phyloP scores from a whole-genome alignment of 2,329 filamentous ascomycete species.

The Ploettnerulaceae sp. region DNA sequence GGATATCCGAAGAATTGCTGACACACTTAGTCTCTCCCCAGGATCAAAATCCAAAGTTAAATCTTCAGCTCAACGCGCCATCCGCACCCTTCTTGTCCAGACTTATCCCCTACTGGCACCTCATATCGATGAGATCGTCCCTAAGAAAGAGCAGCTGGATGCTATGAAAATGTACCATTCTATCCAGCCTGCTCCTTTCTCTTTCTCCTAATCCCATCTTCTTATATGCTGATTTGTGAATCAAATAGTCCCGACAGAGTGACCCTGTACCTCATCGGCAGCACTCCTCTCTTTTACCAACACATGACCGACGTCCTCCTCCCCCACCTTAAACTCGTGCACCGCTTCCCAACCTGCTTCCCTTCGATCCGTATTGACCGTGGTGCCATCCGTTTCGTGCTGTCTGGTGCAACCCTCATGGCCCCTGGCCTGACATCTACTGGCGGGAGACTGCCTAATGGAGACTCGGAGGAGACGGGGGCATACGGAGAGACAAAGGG shows the following conservation, averaged over 20 bases:
- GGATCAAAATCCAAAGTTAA: conserved; percentile 94
- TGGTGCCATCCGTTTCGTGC: conserved; percentile 93
- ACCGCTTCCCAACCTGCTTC: conserved; percentile 82
- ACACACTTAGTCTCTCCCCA: conserved; percentile 57
- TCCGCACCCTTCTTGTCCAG: conserved; percentile 76
- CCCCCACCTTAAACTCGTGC: conserved; percentile 83
- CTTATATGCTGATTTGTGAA: conserved; percentile 8
- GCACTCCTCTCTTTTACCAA: conserved; percentile 85
- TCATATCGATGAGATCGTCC: conserved; percentile 88
- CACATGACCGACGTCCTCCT: conserved; percentile 67
- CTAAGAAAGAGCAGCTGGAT: conserved; percentile 88
- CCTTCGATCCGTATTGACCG: conserved; percentile 85
- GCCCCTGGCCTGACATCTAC: conserved; percentile 83
- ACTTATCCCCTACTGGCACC: conserved; percentile 82
- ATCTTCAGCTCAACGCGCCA: conserved; percentile 83
- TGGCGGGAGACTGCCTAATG: conserved; percentile 69
- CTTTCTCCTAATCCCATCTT: neutral
- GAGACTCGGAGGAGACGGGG: conserved; percentile 35
- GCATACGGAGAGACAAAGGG: conserved; percentile 29
- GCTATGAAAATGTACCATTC: conserved; percentile 71
- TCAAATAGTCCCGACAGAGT: conserved; percentile 68
- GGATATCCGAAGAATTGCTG: neutral
- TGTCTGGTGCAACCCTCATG: conserved; percentile 92
- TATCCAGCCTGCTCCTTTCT: neutral
- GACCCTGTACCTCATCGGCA: conserved; percentile 79